Conservation (phyloP, 805 yeast genomes). For the Yamadazyma takamatsuzukensis region DNA sequence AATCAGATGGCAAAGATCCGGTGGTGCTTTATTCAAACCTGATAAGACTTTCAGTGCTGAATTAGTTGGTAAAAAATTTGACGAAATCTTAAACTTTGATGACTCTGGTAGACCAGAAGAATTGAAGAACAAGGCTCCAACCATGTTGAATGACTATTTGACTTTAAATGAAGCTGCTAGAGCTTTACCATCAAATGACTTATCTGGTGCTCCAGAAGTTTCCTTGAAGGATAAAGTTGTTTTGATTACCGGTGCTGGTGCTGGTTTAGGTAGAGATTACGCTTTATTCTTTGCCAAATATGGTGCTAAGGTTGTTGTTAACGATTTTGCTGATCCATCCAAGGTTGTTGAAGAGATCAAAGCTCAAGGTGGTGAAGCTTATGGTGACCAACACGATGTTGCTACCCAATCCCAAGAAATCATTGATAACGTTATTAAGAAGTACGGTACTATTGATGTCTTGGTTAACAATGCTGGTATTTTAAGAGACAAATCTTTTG, state of each 20-base stretch:
- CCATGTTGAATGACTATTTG: slow-evolving; percentile 66
- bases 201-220: slow-evolving; percentile 37
- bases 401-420: slow-evolving; percentile 70
- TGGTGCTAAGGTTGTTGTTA: slow-evolving; percentile 94
- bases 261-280: slow-evolving; percentile 90
- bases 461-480: slow-evolving; percentile 94
- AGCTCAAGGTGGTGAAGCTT: slow-evolving; percentile 73
- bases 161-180: slow-evolving; percentile 51
- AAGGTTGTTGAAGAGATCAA: slow-evolving; percentile 72
- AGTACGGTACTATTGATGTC: slow-evolving; percentile 80
- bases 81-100: slow-evolving; percentile 59
- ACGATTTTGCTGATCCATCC: slow-evolving; percentile 78
- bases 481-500: slow-evolving; percentile 81
- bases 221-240: slow-evolving; percentile 82
- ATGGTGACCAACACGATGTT: slow-evolving; percentile 80
- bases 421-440: slow-evolving; percentile 69
- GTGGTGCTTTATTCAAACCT: slow-evolving; percentile 81
- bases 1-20: slow-evolving; percentile 91
- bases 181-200: slow-evolving; percentile 49
- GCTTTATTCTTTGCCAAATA: slow-evolving; percentile 80
- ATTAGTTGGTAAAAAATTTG: slow-evolving; percentile 66
- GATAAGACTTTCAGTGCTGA: slow-evolving; percentile 79
- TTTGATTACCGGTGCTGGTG: slow-evolving; percentile 91
- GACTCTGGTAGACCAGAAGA: slow-evolving; percentile 49
- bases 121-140: slow-evolving; percentile 61